These are phyloP conservation scores for Torrubiella hemipterigena DNA, from an alignment of 2,329 filamentous ascomycete genomes.

Conservation along the genomic window DNA sequence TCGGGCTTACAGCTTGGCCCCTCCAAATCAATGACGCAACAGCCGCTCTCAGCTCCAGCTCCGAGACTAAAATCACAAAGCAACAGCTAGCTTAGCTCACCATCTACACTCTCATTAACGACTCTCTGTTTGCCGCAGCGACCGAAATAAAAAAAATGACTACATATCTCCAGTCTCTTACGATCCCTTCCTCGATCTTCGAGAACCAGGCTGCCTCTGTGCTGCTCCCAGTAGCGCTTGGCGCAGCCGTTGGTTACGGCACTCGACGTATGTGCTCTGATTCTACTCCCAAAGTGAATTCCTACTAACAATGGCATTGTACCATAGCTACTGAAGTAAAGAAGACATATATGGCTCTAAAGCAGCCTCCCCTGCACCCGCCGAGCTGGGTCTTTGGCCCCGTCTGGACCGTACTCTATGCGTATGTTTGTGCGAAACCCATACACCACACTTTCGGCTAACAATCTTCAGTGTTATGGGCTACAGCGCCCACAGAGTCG, in stretches of 20 bases:
- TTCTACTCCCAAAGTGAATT: no score
- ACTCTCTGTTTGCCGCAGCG: background rate
- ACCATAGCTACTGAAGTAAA: slow-evolving; percentile 41
- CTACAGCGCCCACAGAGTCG: slow-evolving; percentile 73
- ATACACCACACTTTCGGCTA: slow-evolving; percentile 2
- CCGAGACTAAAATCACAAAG: no score
- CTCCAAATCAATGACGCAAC: slow-evolving; percentile 1
- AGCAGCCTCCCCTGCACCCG: slow-evolving; percentile 53
- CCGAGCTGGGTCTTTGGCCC: slow-evolving; percentile 52
- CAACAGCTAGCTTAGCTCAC: background rate
- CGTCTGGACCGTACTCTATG: slow-evolving; percentile 56
- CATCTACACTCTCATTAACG: background rate
- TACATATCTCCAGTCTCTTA: slow-evolving; percentile 65
- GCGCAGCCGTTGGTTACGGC: slow-evolving; percentile 60
- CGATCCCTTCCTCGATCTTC: slow-evolving; percentile 61
- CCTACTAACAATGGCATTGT: no score
- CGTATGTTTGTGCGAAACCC: slow-evolving; percentile 17
- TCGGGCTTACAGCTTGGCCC: no score
- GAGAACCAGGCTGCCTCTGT: slow-evolving; percentile 60
- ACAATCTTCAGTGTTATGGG: slow-evolving; percentile 56
- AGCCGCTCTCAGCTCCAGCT: background rate
- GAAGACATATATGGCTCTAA: slow-evolving; percentile 51
- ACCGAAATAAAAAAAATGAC: slow-evolving; percentile 49
- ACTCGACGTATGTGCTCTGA: slow-evolving; percentile 43
- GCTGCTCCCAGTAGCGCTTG: slow-evolving; percentile 62